These are phyloP conservation scores for Bruguiera parviflora DNA, from an alignment of 345 rosid genomes.

Conservation along the genomic window DNA sequence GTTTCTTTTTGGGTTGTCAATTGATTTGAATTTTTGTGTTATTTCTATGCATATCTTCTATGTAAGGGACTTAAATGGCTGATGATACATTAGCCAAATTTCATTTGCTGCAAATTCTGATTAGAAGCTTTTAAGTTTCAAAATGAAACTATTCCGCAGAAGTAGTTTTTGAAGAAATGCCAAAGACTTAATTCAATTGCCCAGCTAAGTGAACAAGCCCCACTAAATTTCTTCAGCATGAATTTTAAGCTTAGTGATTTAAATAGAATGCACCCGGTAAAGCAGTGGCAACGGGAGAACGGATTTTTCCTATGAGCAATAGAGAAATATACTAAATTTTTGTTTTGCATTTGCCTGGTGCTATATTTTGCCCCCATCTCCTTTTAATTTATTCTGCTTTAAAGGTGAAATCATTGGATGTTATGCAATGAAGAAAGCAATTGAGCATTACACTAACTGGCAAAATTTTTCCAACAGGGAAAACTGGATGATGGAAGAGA, in stretches of 20 bases:
- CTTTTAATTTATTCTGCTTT: no score
- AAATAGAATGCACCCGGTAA: background rate
- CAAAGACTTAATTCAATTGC: background rate
- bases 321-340: no score
- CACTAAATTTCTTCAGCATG: background rate
- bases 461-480: conserved; percentile 49
- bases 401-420: no score
- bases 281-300: no score
- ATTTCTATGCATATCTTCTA: no score
- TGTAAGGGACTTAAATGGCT: background rate
- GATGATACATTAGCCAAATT: background rate
- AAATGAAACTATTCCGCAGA: background rate
- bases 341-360: no score
- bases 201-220: background rate
- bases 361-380: no score
- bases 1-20: background rate
- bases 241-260: background rate
- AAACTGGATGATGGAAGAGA: conserved; percentile 82
- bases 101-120: background rate
- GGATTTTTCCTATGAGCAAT: no score
- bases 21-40: background rate
- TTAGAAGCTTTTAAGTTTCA: background rate
- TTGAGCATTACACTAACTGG: background rate
- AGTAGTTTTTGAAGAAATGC: background rate
- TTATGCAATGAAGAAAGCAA: no score